Base-by-base conservation (phyloP, 2,329 filamentous ascomycete genomes). In the Aspergillus sp. region DNA sequence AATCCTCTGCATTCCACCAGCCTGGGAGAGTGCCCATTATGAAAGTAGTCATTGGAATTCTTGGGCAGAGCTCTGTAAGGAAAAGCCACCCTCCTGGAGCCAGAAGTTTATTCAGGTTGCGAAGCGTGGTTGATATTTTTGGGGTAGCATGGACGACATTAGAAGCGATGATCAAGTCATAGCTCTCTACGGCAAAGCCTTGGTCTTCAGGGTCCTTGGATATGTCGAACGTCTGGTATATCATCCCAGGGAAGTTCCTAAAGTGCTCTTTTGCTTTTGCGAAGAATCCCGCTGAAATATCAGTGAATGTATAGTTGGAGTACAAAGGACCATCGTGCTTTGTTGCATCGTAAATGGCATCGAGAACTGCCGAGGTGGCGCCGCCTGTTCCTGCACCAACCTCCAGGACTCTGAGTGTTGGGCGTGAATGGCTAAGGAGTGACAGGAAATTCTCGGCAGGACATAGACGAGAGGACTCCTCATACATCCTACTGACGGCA, bases 61-160 rank as follows among this genome's bases (percentile, higher is more conserved):
- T 47, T 2, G 62, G 57, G 2, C 68, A 73, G 2, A 78, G 62
- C 60, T 85, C 82, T 5, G 78, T 59, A 0, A 83, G 49, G 1
- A 84, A 39, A 0, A 85, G 67, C 39, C 78, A 76, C 0, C 82
- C 83, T 1, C 77, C 80, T 0, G 82, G 78, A 21, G 63, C 63
- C 1, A 77, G 66, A 10, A 77, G 62, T 5, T 59, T 60, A 3
- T 65, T 64, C 0, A 75, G 62, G 58, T 74, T 67, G 0, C 5
- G 11, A 21, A 62, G 60, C 2, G 60, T 48, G 4, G 54, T 10
- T 3, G 51, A 44, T 3, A 60, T 50, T 2, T 15, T 19, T 2
- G 62, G 50, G 1, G 68, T 70, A 2, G 64, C 68, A 47, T 69
- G 70, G 2, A 70, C 36, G 11, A 71, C 73, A 60, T 75, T 73